phyloP scores from a whole-genome alignment of 352 stramenopile genomes.

The Globisporangium emineosum region DNA sequence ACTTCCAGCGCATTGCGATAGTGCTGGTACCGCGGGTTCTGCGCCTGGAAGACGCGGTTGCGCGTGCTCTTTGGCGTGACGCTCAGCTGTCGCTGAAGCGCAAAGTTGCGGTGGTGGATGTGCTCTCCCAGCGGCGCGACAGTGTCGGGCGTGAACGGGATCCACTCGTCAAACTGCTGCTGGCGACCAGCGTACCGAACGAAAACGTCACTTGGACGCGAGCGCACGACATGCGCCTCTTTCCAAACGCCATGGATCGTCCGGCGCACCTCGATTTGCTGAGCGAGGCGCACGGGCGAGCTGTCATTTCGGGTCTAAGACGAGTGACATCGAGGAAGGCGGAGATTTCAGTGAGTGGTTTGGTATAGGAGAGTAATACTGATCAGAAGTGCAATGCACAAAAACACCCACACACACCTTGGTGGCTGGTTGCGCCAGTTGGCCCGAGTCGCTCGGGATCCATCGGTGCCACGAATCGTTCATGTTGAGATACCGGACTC shows the following conservation, averaged over 20 bases:
- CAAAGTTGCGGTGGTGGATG: constrained; percentile 24
- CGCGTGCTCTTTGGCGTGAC: constrained; percentile 35
- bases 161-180: constrained; percentile 70
- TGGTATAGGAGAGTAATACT: background rate
- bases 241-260: constrained; percentile 48
- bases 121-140: constrained; percentile 64
- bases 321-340: background rate
- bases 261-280: constrained; percentile 68
- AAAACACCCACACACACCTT: constrained; percentile 40
- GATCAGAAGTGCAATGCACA: background rate
- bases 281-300: constrained; percentile 53
- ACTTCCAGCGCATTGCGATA: constrained; percentile 54
- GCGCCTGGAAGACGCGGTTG: constrained; percentile 56
- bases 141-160: constrained; percentile 54
- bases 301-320: constrained; percentile 54
- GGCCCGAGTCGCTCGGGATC: constrained; percentile 58
- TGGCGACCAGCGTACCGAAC: constrained; percentile 69
- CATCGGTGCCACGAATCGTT: constrained; percentile 72
- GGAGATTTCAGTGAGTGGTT: background rate
- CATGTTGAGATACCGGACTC: constrained; percentile 81
- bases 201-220: constrained; percentile 37
- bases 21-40: constrained; percentile 76
- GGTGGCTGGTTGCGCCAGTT: constrained; percentile 49
- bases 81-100: constrained; percentile 40
- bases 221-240: constrained; percentile 55